A percentile compares a stretch with the other conserved stretches of the same genome.
These are phyloP conservation scores for Pythium plurisporium DNA, from an alignment of 352 stramenopile genomes.

Conservation along the genomic window DNA sequence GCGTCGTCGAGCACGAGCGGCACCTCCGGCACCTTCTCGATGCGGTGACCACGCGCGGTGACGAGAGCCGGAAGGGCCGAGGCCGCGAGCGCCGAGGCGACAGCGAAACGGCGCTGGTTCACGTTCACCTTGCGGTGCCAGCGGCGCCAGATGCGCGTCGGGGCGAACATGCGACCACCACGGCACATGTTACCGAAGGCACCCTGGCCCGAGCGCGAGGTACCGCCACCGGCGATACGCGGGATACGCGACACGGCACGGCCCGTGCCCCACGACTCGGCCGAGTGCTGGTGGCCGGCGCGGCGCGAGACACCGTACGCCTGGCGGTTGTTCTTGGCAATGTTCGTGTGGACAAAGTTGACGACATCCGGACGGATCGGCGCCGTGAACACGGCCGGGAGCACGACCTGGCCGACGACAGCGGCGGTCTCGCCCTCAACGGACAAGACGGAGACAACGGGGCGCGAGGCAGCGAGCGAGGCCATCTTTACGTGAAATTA, in stretches of 20 bases:
- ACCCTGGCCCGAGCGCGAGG: conserved; percentile 96
- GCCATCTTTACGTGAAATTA: conserved; percentile 44
- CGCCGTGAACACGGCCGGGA: conserved; percentile 95
- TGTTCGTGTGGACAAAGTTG: conserved; percentile 99
- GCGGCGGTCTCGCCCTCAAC: conserved; percentile 69
- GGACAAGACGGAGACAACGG: conserved; percentile 95
- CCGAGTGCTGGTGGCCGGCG: conserved; percentile 96
- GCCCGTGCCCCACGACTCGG: conserved; percentile 98
- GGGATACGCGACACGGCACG: conserved; percentile 99
- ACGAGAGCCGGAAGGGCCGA: conserved; percentile 96
- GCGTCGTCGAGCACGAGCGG: conserved; percentile 95
- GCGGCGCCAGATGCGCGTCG: conserved; percentile 98
- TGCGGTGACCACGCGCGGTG: conserved; percentile 96
- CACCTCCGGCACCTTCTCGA: conserved; percentile 97
- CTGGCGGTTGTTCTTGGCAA: conserved; percentile 99
- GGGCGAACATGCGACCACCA: conserved; percentile 98
- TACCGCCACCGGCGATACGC: conserved; percentile 97
- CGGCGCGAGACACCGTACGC: conserved; percentile 96
- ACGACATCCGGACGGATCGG: conserved; percentile 99
- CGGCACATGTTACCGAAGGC: conserved; percentile 99
- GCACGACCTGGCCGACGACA: conserved; percentile 86
- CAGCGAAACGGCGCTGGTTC: conserved; percentile 97
- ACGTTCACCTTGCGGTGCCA: conserved; percentile 99
- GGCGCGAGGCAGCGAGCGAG: conserved; percentile 90
- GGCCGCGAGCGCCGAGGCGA: conserved; percentile 96